Percentiles rank a stretch among this genome's conserved stretches.
Evolutionary conservation across 139 green algal species (phyloP).

Genomic region (Edaphochlamys debaryana): DNA sequence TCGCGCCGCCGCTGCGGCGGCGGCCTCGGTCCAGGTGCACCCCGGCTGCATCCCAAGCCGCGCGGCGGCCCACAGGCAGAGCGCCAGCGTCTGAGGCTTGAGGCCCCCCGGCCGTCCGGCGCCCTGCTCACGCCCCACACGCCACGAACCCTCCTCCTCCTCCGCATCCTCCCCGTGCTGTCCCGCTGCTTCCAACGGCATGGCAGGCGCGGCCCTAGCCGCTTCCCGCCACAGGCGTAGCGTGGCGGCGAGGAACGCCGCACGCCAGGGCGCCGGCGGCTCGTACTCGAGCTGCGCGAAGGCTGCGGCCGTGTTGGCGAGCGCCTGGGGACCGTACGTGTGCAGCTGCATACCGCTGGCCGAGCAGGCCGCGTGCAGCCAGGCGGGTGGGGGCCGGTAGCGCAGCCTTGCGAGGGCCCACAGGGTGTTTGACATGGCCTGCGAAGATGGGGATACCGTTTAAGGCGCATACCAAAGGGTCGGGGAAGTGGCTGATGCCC

Average conservation of each 20-base stretch:
- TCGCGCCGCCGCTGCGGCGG: not conserved
- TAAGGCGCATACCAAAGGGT: too few species aligned
- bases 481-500: too few species aligned
- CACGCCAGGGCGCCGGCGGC: not conserved
- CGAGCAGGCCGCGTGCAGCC: not conserved
- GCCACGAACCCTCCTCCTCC: too few species aligned
- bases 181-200: not conserved
- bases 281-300: constrained; percentile 3
- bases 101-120: not conserved
- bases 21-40: not conserved
- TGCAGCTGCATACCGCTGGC: constrained; percentile 2
- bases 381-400: not conserved
- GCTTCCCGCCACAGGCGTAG: not conserved
- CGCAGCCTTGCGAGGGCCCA: constrained; percentile 19
- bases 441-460: too few species aligned
- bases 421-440: constrained; percentile 28
- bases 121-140: too few species aligned
- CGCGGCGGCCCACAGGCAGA: constrained; percentile 6
- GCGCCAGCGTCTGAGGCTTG: constrained; percentile 9
- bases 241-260: constrained; percentile 1
- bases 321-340: constrained; percentile 25
- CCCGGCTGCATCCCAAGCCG: constrained; percentile 4
- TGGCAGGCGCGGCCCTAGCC: not conserved
- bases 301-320: constrained; percentile 15
- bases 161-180: too few species aligned